These are phyloP conservation scores for Gossypium longicalyx DNA, from an alignment of 345 rosid species.

Conservation along the genomic window DNA sequence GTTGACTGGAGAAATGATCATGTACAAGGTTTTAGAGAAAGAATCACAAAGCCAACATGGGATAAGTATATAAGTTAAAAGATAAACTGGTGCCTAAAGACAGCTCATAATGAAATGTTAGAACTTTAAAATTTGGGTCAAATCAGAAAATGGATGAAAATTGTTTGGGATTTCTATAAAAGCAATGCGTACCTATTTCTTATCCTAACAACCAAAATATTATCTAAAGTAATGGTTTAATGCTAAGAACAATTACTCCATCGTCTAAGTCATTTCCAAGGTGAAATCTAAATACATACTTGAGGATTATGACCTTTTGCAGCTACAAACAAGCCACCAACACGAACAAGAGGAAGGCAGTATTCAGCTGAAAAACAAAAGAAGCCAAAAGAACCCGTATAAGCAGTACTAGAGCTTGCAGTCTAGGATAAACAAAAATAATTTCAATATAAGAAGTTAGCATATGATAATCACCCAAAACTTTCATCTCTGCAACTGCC, in stretches of 20 bases:
- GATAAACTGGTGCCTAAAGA: not conserved
- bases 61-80: not conserved
- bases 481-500: conserved; percentile 95
- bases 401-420: conserved; percentile 12
- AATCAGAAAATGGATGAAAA: not conserved
- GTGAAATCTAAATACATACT: conserved; percentile 32
- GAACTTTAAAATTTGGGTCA: not conserved
- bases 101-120: not conserved
- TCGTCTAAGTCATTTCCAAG: conserved; percentile 4
- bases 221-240: not conserved
- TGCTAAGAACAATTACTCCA: not conserved
- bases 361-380: conserved; percentile 66
- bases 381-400: conserved; percentile 12
- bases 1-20: not conserved
- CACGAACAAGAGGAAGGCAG: conserved; percentile 89
- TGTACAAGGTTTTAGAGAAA: not conserved
- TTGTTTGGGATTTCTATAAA: not conserved
- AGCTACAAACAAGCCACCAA: conserved; percentile 91
- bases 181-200: not conserved
- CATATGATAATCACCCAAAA: conserved; percentile 48
- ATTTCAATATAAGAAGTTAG: not conserved
- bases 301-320: conserved; percentile 94
- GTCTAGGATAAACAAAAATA: not conserved
- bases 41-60: not conserved
- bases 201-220: not conserved